These are phyloP conservation scores for Skeletonema potamos DNA, from an alignment of 108 stramenopile genomes.

Conservation along the genomic window DNA sequence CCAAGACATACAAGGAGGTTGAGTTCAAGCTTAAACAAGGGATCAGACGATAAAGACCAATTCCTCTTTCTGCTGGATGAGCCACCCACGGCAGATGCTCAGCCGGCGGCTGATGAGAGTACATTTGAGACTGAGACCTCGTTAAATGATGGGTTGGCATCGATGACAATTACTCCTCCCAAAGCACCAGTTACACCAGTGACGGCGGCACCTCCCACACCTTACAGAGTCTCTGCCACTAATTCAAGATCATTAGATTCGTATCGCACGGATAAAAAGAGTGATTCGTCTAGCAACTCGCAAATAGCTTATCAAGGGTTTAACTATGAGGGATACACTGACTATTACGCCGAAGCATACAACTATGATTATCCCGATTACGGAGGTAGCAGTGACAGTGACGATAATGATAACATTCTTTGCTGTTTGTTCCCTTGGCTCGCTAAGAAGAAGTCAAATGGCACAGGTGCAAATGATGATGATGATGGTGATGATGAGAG, in stretches of 20 bases:
- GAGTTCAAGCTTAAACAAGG: neutral
- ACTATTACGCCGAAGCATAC: slow-evolving; percentile 37
- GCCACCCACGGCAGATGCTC: neutral
- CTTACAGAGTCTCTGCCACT: slow-evolving; percentile 7
- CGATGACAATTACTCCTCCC: neutral
- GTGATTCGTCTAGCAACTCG: neutral
- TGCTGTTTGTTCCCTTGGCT: slow-evolving; percentile 18
- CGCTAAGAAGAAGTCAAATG: slow-evolving; percentile 19
- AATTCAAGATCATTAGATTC: slow-evolving; percentile 13
- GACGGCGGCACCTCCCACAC: neutral
- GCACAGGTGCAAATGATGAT: slow-evolving; percentile 11
- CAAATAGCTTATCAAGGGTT: slow-evolving; percentile 26
- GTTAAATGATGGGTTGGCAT: slow-evolving; percentile 10
- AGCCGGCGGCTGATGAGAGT: neutral
- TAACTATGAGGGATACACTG: slow-evolving; percentile 44
- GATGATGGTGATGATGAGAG: slow-evolving; percentile 13
- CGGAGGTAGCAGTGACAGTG: neutral
- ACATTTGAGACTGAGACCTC: slow-evolving; percentile 15
- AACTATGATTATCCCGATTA: slow-evolving; percentile 5
- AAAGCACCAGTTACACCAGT: neutral
- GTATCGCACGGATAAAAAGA: slow-evolving; percentile 1
- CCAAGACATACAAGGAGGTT: neutral
- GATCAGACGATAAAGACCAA: neutral
- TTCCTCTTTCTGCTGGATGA: neutral
- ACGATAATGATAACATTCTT: slow-evolving; percentile 10